Percentiles rank a stretch among this genome's conserved stretches.
Conservation (phyloP, 345 rosid genomes). For the Eucalyptus marginata region DNA sequence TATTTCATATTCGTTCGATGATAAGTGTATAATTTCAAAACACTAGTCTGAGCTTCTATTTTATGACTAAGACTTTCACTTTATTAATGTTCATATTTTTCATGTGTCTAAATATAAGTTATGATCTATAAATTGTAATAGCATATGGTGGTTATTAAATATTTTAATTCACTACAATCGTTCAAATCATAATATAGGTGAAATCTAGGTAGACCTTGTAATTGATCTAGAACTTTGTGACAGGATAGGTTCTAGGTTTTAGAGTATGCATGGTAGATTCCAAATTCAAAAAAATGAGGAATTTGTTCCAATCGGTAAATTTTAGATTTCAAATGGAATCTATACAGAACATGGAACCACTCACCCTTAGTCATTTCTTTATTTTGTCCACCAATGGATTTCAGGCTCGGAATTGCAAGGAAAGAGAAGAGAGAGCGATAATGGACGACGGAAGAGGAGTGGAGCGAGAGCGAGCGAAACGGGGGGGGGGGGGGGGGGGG, state of each 20-base stretch:
- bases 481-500: no score
- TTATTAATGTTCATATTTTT: no score
- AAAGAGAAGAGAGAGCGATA: not conserved
- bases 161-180: accelerated
- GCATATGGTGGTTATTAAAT: accelerated
- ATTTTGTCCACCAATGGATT: not conserved
- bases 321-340: accelerated
- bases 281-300: accelerated
- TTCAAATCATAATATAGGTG: no score
- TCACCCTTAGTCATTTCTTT: no score
- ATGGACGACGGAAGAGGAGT: accelerated
- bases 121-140: accelerated
- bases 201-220: accelerated
- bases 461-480: accelerated
- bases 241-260: accelerated
- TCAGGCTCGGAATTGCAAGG: not conserved
- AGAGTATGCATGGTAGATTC: accelerated
- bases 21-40: no score
- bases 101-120: no score
- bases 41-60: accelerated
- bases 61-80: accelerated
- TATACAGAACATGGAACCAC: accelerated
- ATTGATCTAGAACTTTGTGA: accelerated
- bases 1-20: no score
- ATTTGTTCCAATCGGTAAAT: accelerated